Percentiles rank a stretch among this genome's conserved stretches.
phyloP scores from a whole-genome alignment of 1,139 yeast species.

The Suhomyces kunorum region DNA sequence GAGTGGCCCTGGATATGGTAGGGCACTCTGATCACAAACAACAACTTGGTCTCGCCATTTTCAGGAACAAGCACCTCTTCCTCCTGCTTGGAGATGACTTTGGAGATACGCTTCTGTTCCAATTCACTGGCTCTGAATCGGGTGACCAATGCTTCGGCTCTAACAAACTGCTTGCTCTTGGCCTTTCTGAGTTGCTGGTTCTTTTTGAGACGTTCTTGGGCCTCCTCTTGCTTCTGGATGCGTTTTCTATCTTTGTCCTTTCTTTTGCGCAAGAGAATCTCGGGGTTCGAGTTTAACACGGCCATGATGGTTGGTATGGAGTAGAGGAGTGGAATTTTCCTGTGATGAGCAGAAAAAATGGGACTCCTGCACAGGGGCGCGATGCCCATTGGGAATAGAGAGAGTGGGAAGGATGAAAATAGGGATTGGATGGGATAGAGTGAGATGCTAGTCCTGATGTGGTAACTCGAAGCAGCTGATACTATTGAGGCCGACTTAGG shows the following conservation, averaged over 20 bases:
- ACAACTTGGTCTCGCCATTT: slow-evolving; percentile 45
- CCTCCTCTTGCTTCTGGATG: slow-evolving; percentile 59
- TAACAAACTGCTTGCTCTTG: slow-evolving; percentile 54
- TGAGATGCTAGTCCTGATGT: no score
- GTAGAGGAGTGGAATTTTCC: slow-evolving; percentile 2
- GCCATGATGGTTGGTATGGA: slow-evolving; percentile 33
- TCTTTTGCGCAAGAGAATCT: slow-evolving; percentile 72
- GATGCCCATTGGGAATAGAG: neutral
- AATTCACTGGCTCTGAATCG: slow-evolving; percentile 63
- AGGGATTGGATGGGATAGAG: neutral
- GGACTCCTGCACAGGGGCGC: neutral
- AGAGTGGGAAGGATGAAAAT: neutral
- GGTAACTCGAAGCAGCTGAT: no score
- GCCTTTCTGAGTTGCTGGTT: slow-evolving; percentile 37
- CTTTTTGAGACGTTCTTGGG: slow-evolving; percentile 23
- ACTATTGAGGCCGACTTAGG: neutral
- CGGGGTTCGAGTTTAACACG: slow-evolving; percentile 68
- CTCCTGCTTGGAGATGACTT: slow-evolving; percentile 43
- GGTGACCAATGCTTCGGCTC: slow-evolving; percentile 74
- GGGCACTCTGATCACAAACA: slow-evolving; percentile 69
- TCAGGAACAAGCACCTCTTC: slow-evolving; percentile 12
- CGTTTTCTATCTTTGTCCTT: slow-evolving; percentile 74
- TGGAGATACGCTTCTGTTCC: slow-evolving; percentile 65
- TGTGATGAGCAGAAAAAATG: slow-evolving; percentile 22
- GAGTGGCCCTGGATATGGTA: slow-evolving; percentile 55